phyloP scores from a whole-genome alignment of 768 basidiomycete genomes.

The Sporobolomyces phaffii region DNA sequence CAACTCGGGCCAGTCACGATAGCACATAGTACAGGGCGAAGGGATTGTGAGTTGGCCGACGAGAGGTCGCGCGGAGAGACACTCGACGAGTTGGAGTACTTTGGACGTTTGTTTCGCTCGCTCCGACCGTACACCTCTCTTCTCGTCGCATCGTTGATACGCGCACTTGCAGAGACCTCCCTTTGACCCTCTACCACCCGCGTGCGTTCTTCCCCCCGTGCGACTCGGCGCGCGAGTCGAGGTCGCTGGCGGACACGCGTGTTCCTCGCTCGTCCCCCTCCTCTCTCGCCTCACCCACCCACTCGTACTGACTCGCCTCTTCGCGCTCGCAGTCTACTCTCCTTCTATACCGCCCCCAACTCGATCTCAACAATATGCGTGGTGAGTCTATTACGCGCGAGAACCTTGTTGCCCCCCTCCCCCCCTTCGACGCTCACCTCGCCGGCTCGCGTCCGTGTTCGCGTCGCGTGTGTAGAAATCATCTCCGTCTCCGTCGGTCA shows the following conservation, averaged over 20 bases:
- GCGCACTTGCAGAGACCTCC: slow-evolving; percentile 26
- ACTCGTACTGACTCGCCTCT: too few relatives aligned
- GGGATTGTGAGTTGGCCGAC: too few relatives aligned
- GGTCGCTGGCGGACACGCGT: background rate
- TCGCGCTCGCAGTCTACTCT: background rate
- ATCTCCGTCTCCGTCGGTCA: slow-evolving; percentile 74
- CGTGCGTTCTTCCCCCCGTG: slow-evolving; percentile 1
- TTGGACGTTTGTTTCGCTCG: too few relatives aligned
- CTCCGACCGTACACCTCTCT: background rate
- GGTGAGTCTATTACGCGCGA: slow-evolving; percentile 3
- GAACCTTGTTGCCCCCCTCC: background rate
- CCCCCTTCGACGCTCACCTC: too few relatives aligned
- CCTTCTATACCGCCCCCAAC: background rate
- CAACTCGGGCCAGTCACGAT: too few relatives aligned
- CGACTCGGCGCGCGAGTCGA: background rate
- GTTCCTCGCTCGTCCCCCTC: background rate
- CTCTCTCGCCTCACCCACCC: background rate
- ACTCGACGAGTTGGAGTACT: too few relatives aligned
- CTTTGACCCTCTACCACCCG: background rate
- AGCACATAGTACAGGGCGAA: too few relatives aligned
- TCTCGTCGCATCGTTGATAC: slow-evolving; percentile 34
- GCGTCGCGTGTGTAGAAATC: slow-evolving; percentile 8
- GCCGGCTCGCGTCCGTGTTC: too few relatives aligned
- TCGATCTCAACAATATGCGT: slow-evolving; percentile 10
- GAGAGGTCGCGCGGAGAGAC: too few relatives aligned